Evolutionary conservation across 257 asterid species (phyloP), one percentile per base, ranked within the genome.

Genomic region (Craterostigma plantagineum): DNA sequence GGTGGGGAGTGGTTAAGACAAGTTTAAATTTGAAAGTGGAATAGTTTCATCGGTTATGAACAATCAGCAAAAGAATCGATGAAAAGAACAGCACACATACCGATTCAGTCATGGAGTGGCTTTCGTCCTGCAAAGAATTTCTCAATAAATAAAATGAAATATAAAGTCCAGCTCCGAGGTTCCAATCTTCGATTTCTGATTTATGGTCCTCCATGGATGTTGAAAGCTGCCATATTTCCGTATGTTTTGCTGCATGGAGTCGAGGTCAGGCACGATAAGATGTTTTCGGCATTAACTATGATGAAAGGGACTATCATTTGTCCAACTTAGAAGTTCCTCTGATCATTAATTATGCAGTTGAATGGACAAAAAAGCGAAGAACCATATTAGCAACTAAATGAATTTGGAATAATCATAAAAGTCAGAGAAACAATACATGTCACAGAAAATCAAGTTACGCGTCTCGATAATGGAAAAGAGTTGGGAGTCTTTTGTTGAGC

Each of bases 161-260:
- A 61, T 73, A 87, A 57, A 87, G 48, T 66, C 93, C 98, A 53
- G 91, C 94, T 51, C 97, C 96, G 18, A 86, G 69, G 59, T 86
- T 94, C 93, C 91, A 86, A 51, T 81, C 77, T 71, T 81, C 95
- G 48, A 79, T 87, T 75, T 82, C 93, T 42, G 85, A 72, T 58
- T 70, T 82, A 57, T 70, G 64, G 55, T 58, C 82, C 63, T 79
- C 95, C 97, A 90, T 79, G 59, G 73, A 54, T 14, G 73, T 73
- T 30, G 74, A 77, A 45, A 83, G 59, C 66, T 62, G 65, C 95
- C 95, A 83, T 69, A 90, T 71, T 60, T 83, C 92, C 0, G 64
- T 30, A 65, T 83, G 81, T 52, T 77, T 69, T 42, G 61, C 99
- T 90, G 82, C 68, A 69, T 51, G 61, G 50, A 9, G 9, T 46